A percentile compares a stretch with the other conserved stretches of the same genome.
Conservation (phyloP, 768 basidiomycete species). For the Boletus rufocinnamomeus region DNA sequence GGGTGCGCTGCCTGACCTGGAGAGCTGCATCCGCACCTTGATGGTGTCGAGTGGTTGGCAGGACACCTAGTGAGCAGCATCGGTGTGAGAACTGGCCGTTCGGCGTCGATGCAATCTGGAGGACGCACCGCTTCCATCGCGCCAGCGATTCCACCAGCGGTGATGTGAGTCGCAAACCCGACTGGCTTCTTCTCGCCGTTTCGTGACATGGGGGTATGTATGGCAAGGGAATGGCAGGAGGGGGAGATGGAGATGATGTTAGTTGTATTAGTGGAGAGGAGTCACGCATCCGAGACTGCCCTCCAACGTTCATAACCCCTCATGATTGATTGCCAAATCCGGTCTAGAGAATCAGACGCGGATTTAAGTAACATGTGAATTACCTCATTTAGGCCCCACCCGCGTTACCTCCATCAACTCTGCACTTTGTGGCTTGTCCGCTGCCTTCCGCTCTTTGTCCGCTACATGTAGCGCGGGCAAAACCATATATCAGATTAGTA, state of each 20-base stretch:
- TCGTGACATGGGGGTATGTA: constrained; percentile 47
- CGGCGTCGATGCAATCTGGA: not conserved
- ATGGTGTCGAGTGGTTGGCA: constrained; percentile 98
- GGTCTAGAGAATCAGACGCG: not conserved
- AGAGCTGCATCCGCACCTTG: constrained; percentile 99
- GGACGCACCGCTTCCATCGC: constrained; percentile 83
- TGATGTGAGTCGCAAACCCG: constrained; percentile 86
- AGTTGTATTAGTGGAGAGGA: not conserved
- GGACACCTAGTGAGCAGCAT: constrained; percentile 47
- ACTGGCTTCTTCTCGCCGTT: constrained; percentile 71
- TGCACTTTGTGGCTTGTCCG: no score
- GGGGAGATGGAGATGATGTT: not conserved
- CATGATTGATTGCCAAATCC: constrained; percentile 15
- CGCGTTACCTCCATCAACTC: constrained; percentile 21
- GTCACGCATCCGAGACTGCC: not conserved
- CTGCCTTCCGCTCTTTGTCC: constrained; percentile 27
- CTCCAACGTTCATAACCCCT: constrained; percentile 15
- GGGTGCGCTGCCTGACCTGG: constrained; percentile 69
- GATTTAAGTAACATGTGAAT: constrained; percentile 40
- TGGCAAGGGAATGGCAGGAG: not conserved
- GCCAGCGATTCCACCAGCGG: constrained; percentile 93
- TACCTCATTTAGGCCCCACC: constrained; percentile 11
- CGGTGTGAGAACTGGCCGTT: not conserved
- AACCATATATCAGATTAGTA: constrained; percentile 6
- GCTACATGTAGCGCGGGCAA: not conserved